These are phyloP conservation scores for Pisolithus thermaeus DNA, from an alignment of 1,284 basidiomycete species.

Conservation along the genomic window DNA sequence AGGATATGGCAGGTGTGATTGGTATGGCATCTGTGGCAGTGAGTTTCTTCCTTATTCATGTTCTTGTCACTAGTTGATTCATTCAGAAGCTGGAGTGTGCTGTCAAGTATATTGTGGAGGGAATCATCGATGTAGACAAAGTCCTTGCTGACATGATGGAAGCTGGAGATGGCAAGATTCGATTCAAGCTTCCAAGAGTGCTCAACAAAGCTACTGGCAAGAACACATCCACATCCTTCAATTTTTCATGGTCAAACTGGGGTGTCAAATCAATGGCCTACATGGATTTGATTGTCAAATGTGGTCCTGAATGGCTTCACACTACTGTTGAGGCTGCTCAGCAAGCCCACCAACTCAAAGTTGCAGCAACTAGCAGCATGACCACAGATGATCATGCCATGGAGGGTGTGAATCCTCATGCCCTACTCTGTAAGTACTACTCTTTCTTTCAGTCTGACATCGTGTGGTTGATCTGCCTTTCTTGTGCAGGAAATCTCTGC, in stretches of 20 bases:
- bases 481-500: no score
- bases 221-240: not conserved
- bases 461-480: no score
- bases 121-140: constrained; percentile 4
- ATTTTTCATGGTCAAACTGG: no score
- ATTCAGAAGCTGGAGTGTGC: constrained; percentile 7
- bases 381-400: not conserved
- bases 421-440: not conserved
- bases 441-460: no score
- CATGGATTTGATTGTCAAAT: not conserved
- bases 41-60: not conserved
- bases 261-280: no score
- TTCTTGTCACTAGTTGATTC: not conserved
- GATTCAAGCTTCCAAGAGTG: constrained; percentile 7
- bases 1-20: constrained; percentile 4
- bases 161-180: constrained; percentile 7
- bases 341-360: not conserved
- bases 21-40: constrained; percentile 4
- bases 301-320: not conserved
- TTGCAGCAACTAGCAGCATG: not conserved
- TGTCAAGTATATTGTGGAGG: constrained; percentile 8
- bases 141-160: constrained; percentile 8
- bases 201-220: constrained; percentile 10
- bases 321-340: no score
- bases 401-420: not conserved